Conservation (phyloP, 75 land plant species). For the Sequoiadendron giganteum region DNA sequence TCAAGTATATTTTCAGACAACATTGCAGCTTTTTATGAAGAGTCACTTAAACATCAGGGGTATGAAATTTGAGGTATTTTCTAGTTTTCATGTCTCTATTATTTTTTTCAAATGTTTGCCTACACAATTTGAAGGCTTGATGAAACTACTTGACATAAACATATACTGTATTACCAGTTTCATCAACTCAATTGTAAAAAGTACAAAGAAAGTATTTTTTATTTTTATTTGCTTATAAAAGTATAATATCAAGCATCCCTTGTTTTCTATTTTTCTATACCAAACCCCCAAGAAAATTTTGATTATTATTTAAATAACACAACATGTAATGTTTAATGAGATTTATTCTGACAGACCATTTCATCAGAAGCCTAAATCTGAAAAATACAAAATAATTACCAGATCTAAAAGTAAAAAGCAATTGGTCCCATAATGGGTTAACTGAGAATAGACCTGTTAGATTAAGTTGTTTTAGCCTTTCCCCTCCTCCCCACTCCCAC, state of each 20-base stretch:
- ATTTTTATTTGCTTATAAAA: background rate
- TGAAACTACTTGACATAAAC: background rate
- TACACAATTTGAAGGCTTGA: background rate
- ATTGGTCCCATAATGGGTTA: too few species aligned
- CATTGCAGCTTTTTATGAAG: background rate
- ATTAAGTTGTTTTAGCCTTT: too few species aligned
- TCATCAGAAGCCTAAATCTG: background rate
- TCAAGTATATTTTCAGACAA: background rate
- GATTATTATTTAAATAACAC: background rate
- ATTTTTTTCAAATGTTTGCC: background rate
- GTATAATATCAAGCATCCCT: background rate
- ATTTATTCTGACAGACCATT: background rate
- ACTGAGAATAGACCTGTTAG: too few species aligned
- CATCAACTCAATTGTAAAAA: background rate
- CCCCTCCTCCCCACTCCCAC: too few species aligned
- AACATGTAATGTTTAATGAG: background rate
- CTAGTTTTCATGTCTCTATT: background rate
- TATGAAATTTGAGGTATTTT: background rate
- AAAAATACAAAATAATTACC: background rate
- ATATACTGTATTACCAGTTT: background rate
- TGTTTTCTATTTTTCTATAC: background rate
- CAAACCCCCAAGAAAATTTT: background rate
- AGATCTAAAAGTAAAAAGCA: background rate
- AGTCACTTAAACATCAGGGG: background rate
- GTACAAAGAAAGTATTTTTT: background rate